Evolutionary conservation across 2,329 filamentous ascomycete genomes (phyloP).

Genomic region (Hypoxylon sp.): DNA sequence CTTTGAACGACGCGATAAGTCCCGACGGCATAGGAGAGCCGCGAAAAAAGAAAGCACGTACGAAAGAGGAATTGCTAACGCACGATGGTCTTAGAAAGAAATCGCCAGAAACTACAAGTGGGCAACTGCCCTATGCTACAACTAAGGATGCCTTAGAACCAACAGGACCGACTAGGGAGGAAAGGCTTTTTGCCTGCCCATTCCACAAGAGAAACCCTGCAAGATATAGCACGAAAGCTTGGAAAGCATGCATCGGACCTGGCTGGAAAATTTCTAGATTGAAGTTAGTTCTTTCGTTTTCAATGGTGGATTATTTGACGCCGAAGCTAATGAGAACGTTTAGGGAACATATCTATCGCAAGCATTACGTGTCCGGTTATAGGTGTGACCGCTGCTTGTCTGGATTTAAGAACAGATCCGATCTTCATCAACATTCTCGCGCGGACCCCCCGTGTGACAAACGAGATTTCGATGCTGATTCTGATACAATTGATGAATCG

Average conservation of each 20-base stretch:
- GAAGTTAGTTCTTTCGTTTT: slow-evolving; percentile 25
- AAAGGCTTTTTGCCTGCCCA: slow-evolving; percentile 33
- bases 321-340: background rate
- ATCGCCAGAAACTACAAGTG: background rate
- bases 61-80: slow-evolving; percentile 3
- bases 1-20: slow-evolving; percentile 6
- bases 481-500: slow-evolving; percentile 31
- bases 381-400: slow-evolving; percentile 41
- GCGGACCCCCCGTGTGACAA: slow-evolving; percentile 27
- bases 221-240: slow-evolving; percentile 31
- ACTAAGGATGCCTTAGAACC: background rate
- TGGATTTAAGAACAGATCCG: slow-evolving; percentile 31
- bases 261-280: slow-evolving; percentile 35
- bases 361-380: slow-evolving; percentile 28
- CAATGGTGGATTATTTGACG: too few relatives aligned
- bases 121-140: background rate
- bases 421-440: slow-evolving; percentile 37
- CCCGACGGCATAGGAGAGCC: slow-evolving; percentile 3
- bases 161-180: background rate
- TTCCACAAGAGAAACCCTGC: slow-evolving; percentile 31
- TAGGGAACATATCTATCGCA: slow-evolving; percentile 46
- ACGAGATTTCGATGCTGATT: slow-evolving; percentile 9
- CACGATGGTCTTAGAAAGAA: background rate
- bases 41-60: slow-evolving; percentile 27
- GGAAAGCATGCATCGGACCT: slow-evolving; percentile 33